Evolutionary conservation across 305 asterid genomes (phyloP), one percentile per base, ranked within the genome.

Genomic region (Fraxinus sp.): DNA sequence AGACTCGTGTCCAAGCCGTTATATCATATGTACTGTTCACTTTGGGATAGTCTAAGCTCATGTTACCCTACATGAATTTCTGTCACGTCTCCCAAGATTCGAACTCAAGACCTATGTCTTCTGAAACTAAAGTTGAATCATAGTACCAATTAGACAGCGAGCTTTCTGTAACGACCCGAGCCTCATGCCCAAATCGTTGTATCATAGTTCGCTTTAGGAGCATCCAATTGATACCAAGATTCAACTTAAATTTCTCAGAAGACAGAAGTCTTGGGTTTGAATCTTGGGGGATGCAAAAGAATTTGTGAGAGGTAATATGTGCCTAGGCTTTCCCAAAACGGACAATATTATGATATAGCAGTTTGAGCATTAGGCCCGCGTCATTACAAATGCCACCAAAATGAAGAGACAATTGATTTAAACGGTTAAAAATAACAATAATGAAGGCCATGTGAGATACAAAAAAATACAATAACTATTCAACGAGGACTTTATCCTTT

Each of bases 401-500:
- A 55, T 55, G 66, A 55, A 55, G 66, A n/a, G 24, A 55, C 1
- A 16, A 16, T 18, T 57, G 30, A 59, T 59, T 59, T 59, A 57
- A 26, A 18, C 4, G 26, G 26, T 43, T 39, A 28, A 75, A 79
- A 46, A 77, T 30, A 22, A 57, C 24, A 41, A 76, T 4, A 24
- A 26, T 26, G n/a, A 77, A 14, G 26, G 43, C 33, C 20, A 33
- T 71, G 49, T 43, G 73, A 59, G 62, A 64, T 11, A 24, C 26
- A 13, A 22, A 43, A 52, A 59, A 62, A 55, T 37, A 73, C 20
- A 70, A 41, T 52, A 79, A 43, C 16, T 24, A 33, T 80, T 43
- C 7, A 62, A 71, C 10, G 62, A 7, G 74, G 80, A 52, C 36
- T 13, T 80, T 79, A 81, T 77, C 80, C 57, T 26, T 62, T 20